Evolutionary conservation across 768 basidiomycete genomes (phyloP).

Genomic region (Tulasnella sp.): DNA sequence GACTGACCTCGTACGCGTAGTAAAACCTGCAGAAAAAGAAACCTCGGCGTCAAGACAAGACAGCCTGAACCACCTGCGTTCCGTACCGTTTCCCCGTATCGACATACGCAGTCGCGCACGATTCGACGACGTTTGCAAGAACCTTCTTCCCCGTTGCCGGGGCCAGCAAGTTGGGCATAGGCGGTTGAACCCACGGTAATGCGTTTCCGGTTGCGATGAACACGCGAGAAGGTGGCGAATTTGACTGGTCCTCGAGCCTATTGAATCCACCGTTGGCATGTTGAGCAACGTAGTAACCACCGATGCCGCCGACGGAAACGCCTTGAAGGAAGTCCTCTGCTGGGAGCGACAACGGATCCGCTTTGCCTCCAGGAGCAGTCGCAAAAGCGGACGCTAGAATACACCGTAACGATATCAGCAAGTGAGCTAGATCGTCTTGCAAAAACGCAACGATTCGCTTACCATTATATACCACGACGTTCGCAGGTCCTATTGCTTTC

Average conservation of each 20-base stretch:
- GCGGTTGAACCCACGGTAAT: conserved; percentile 2
- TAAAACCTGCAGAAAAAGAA: conserved; percentile 6
- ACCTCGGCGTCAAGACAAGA: neutral
- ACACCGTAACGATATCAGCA: neutral
- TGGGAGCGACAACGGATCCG: conserved; percentile 12
- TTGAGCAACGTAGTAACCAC: conserved; percentile 15
- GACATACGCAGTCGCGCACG: conserved; percentile 2
- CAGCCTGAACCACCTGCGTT: neutral
- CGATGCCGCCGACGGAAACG: conserved; percentile 9
- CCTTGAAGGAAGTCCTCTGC: conserved; percentile 7
- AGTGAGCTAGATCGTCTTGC: neutral
- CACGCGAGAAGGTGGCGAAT: neutral
- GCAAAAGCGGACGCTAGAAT: neutral
- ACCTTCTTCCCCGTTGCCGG: conserved; percentile 8
- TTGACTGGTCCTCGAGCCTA: neutral
- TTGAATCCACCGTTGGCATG: conserved; percentile 18
- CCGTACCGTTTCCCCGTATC: conserved; percentile 17
- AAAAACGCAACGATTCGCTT: neutral
- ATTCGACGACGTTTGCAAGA: conserved; percentile 13
- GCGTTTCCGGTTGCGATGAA: conserved; percentile 24
- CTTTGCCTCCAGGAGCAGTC: conserved; percentile 3
- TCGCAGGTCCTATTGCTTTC: conserved; percentile 13
- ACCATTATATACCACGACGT: conserved; percentile 22
- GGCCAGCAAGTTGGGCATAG: neutral
- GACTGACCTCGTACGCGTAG: conserved; percentile 20